Evolutionary conservation across 768 basidiomycete genomes (phyloP).

Genomic region (Termitomyces sp.): DNA sequence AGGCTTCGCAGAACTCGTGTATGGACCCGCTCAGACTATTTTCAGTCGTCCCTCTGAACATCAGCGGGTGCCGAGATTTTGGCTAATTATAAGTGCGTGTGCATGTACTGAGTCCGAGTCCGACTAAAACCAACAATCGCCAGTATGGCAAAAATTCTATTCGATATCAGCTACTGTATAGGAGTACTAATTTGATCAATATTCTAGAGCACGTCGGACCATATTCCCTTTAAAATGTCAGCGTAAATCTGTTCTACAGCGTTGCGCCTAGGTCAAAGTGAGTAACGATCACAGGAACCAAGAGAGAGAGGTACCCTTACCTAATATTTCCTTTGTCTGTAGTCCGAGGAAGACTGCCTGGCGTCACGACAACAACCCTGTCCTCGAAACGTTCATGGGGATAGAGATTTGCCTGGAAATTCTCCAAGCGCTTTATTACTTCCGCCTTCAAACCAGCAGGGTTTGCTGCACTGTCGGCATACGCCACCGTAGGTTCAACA

Average conservation of each 20-base stretch:
- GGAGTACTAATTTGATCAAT: neutral
- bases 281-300: neutral
- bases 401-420: neutral
- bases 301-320: neutral
- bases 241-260: neutral
- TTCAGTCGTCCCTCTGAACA: too few species aligned
- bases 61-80: too few species aligned
- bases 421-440: neutral
- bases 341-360: neutral
- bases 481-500: neutral
- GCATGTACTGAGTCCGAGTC: too few species aligned
- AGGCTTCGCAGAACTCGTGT: too few species aligned
- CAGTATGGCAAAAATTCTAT: neutral
- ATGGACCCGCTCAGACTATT: too few species aligned
- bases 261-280: neutral
- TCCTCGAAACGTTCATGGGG: neutral
- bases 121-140: neutral
- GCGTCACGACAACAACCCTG: neutral
- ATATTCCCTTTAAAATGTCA: neutral
- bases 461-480: neutral
- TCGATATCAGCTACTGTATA: neutral
- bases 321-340: conserved; percentile 1
- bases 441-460: neutral
- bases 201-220: neutral
- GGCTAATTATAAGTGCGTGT: too few species aligned